These are phyloP conservation scores for Apiospora malaysiana DNA, from an alignment of 2,329 filamentous ascomycete species.

Conservation along the genomic window DNA sequence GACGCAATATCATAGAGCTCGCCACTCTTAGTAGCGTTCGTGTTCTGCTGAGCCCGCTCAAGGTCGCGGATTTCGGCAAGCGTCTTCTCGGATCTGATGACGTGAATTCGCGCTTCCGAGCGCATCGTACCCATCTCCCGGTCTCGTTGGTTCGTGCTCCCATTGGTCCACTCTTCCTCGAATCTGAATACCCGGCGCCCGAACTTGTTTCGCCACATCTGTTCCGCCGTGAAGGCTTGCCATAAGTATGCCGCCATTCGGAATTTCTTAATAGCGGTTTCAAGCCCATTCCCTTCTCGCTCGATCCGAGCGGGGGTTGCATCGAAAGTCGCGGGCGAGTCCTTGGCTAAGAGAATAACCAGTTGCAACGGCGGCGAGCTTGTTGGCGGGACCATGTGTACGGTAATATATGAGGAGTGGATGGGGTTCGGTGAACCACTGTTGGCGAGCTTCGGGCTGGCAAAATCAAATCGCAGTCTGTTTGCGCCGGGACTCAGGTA, in stretches of 20 bases:
- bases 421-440: constrained; percentile 69
- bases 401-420: constrained; percentile 79
- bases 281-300: constrained; percentile 81
- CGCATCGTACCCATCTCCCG: constrained; percentile 74
- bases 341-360: constrained; percentile 84
- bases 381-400: constrained; percentile 85
- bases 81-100: constrained; percentile 83
- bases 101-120: constrained; percentile 88
- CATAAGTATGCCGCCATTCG: constrained; percentile 95
- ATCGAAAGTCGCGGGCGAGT: constrained; percentile 87
- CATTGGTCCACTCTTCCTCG: constrained; percentile 93
- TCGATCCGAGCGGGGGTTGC: constrained; percentile 76
- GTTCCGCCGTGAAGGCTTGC: constrained; percentile 96
- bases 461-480: constrained; percentile 85
- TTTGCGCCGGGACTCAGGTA: constrained; percentile 94
- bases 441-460: constrained; percentile 78
- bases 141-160: constrained; percentile 80
- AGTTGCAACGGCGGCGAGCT: constrained; percentile 85
- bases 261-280: constrained; percentile 85
- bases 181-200: constrained; percentile 87
- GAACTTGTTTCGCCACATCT: constrained; percentile 90
- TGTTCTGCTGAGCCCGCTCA: constrained; percentile 78
- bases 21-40: constrained; percentile 69
- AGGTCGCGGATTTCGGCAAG: constrained; percentile 82
- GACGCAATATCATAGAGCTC: constrained; percentile 79